These are phyloP conservation scores for Clonostachys byssicola DNA, from an alignment of 2,329 filamentous ascomycete species.

Conservation along the genomic window DNA sequence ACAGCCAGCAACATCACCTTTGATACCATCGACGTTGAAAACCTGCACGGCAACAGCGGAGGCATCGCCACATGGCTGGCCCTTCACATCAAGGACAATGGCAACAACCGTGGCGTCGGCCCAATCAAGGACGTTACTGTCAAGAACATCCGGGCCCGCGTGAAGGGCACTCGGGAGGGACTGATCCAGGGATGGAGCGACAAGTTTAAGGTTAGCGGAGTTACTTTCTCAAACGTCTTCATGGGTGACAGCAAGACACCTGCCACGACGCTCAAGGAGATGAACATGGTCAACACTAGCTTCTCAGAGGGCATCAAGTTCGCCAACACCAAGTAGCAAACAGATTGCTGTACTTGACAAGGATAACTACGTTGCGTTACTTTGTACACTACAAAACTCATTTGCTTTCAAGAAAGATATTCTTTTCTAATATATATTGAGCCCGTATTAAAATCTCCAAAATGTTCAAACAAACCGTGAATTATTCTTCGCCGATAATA, in stretches of 20 bases:
- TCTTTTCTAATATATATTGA: too few species aligned
- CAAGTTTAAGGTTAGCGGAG: neutral
- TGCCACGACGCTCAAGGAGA: neutral
- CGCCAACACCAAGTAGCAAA: neutral
- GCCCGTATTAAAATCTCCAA: too few species aligned
- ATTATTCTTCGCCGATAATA: too few species aligned
- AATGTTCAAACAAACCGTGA: too few species aligned
- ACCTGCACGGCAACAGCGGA: neutral
- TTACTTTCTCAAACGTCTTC: neutral
- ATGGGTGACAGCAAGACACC: conserved; percentile 1
- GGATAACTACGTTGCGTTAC: too few species aligned
- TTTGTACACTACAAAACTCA: too few species aligned
- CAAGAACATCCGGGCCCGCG: neutral
- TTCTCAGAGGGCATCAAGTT: conserved; percentile 1
- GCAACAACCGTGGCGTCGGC: neutral
- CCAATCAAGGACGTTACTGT: neutral
- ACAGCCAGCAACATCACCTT: conserved; percentile 1
- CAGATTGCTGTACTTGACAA: too few species aligned
- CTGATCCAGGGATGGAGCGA: neutral
- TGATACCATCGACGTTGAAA: conserved; percentile 1
- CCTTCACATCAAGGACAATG: neutral
- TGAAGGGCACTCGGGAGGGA: neutral
- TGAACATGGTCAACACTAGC: conserved; percentile 1
- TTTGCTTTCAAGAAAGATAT: too few species aligned
- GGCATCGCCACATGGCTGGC: conserved; percentile 1